Conservation (phyloP, 2,329 filamentous ascomycete genomes). For the Colletotrichum sp. region DNA sequence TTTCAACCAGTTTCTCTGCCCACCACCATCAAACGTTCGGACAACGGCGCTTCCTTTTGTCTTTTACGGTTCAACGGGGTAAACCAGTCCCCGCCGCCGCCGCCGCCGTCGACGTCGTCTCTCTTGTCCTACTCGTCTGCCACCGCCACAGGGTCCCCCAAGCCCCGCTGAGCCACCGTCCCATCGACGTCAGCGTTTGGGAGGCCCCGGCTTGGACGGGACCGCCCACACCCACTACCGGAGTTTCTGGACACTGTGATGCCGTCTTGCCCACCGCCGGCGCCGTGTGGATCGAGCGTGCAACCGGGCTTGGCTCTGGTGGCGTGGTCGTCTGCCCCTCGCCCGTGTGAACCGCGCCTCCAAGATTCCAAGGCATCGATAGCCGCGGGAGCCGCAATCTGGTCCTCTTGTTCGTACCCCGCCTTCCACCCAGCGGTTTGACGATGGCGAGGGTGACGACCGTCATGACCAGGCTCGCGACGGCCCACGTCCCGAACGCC, state of each 20-base stretch:
- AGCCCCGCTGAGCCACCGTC: neutral
- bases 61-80: neutral
- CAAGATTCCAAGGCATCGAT: neutral
- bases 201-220: neutral
- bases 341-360: neutral
- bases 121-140: neutral
- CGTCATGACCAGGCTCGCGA: slow-evolving; percentile 12
- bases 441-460: neutral
- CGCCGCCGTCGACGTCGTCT: neutral
- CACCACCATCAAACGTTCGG: neutral
- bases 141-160: neutral
- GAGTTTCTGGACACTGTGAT: neutral
- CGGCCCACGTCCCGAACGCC: slow-evolving; percentile 11
- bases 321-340: neutral
- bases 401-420: neutral
- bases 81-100: neutral
- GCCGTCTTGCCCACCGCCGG: neutral
- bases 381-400: neutral
- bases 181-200: neutral
- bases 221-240: neutral
- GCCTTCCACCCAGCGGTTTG: neutral
- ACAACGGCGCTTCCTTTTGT: neutral
- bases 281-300: slow-evolving; percentile 3
- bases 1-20: neutral
- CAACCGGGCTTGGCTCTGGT: neutral